A percentile compares a stretch with the other conserved stretches of the same genome.
These are phyloP conservation scores for Ustilago cynodontis DNA, from an alignment of 1,284 basidiomycete species.

Conservation along the genomic window DNA sequence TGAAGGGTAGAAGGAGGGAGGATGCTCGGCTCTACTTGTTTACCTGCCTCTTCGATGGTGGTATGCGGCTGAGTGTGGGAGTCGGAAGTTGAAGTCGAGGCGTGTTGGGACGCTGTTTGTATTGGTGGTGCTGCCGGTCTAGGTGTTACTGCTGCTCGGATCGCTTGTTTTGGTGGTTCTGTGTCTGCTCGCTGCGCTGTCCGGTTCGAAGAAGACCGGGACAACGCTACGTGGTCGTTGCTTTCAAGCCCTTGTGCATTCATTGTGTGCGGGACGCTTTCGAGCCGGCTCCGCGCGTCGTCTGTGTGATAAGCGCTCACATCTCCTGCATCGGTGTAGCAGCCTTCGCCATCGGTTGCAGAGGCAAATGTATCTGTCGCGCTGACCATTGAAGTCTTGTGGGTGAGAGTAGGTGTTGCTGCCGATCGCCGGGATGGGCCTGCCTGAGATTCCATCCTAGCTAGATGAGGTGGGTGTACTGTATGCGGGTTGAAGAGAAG, in stretches of 20 bases:
- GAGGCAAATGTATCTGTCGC: slow-evolving; percentile 40
- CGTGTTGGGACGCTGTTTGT: background rate
- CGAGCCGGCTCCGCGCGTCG: slow-evolving; percentile 14
- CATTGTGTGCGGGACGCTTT: slow-evolving; percentile 17
- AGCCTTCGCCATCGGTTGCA: slow-evolving; percentile 37
- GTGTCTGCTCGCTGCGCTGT: slow-evolving; percentile 10
- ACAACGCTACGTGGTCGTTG: background rate
- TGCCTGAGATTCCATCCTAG: slow-evolving; percentile 11
- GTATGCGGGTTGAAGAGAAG: background rate
- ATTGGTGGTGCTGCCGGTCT: background rate
- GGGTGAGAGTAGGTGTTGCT: slow-evolving; percentile 26
- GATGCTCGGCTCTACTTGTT: slow-evolving; percentile 21
- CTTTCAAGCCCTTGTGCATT: slow-evolving; percentile 8
- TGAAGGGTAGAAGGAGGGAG: slow-evolving; percentile 8
- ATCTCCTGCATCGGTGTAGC: slow-evolving; percentile 38
- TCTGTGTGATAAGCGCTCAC: slow-evolving; percentile 19
- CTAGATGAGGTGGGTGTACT: slow-evolving; percentile 5
- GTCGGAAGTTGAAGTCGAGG: background rate
- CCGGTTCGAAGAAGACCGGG: slow-evolving; percentile 17
- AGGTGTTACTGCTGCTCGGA: background rate
- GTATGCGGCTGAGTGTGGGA: slow-evolving; percentile 10
- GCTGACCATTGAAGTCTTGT: slow-evolving; percentile 40
- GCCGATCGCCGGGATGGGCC: slow-evolving; percentile 11
- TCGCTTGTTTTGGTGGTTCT: background rate
- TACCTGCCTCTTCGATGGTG: slow-evolving; percentile 24